Percentiles rank a stretch among this genome's conserved stretches.
Evolutionary conservation across 169 alveolate species (phyloP).

Genomic region (Plasmodium coatneyi): DNA sequence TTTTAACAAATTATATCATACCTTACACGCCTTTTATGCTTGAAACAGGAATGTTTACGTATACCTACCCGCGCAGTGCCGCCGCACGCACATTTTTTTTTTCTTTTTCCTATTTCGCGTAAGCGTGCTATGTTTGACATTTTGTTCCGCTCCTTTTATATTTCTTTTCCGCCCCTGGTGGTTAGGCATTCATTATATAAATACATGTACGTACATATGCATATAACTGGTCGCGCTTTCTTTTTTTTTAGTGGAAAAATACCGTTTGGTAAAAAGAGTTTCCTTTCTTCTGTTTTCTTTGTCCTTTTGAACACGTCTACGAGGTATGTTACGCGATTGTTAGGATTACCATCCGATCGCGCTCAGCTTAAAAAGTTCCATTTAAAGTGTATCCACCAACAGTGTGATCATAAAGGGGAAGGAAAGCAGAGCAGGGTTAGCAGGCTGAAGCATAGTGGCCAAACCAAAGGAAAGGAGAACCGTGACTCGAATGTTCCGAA

Average conservation of each 20-base stretch:
- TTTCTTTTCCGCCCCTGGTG: not conserved
- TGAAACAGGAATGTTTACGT: not conserved
- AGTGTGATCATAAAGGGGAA: not conserved
- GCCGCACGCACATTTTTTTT: not conserved
- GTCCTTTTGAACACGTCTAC: not conserved
- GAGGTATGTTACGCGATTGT: not conserved
- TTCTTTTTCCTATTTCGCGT: not conserved
- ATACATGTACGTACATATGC: not conserved
- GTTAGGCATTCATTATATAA: not conserved
- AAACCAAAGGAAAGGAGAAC: not conserved
- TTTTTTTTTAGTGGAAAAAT: not conserved
- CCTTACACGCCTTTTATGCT: not conserved
- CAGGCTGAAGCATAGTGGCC: not conserved
- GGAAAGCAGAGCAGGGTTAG: not conserved
- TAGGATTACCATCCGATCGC: not conserved
- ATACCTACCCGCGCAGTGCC: not conserved
- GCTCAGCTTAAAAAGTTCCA: not conserved
- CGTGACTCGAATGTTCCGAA: not conserved
- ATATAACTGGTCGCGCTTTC: not conserved
- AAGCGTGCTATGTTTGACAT: not conserved
- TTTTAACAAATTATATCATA: not conserved
- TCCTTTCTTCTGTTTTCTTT: not conserved
- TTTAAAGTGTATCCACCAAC: not conserved
- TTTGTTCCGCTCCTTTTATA: not conserved
- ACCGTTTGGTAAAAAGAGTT: not conserved